Conservation (phyloP, 345 rosid genomes). For the Turritis glabra region DNA sequence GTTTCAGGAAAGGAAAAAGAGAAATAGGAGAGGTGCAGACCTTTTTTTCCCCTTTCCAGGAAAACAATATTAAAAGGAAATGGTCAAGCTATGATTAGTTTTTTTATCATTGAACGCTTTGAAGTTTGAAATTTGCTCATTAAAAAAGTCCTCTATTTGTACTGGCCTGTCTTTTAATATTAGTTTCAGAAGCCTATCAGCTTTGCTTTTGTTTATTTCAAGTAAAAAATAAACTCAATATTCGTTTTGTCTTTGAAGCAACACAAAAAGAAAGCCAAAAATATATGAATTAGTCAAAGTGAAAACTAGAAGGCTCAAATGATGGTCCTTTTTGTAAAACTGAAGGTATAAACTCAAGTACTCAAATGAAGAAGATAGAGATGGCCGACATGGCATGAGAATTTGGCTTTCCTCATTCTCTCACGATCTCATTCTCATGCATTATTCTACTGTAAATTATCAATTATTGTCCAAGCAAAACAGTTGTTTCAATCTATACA, state of each 20-base stretch:
- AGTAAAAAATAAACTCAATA: constrained; percentile 15
- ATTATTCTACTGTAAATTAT: background rate
- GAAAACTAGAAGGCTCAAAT: background rate
- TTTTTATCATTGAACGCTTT: constrained; percentile 29
- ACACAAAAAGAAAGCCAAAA: background rate
- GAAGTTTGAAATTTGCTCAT: constrained; percentile 33
- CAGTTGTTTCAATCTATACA: background rate
- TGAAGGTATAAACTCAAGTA: background rate
- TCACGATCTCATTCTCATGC: background rate
- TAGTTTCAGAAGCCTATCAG: constrained; percentile 19
- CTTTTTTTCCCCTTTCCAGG: background rate
- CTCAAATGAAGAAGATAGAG: background rate
- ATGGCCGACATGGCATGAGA: constrained; percentile 10
- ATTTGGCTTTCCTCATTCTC: background rate
- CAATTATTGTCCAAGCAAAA: background rate
- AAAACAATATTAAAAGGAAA: constrained; percentile 29
- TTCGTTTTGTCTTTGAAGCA: constrained; percentile 19
- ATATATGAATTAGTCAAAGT: background rate
- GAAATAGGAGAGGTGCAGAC: constrained; percentile 21
- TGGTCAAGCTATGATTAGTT: constrained; percentile 36
- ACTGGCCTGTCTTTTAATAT: constrained; percentile 26
- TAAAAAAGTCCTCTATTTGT: constrained; percentile 13
- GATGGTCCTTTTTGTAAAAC: background rate
- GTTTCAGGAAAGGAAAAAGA: constrained; percentile 23
- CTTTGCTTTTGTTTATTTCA: constrained; percentile 14